These are phyloP conservation scores for Mucor racemosus DNA, from an alignment of 371 early-diverging fungal species.

Conservation along the genomic window DNA sequence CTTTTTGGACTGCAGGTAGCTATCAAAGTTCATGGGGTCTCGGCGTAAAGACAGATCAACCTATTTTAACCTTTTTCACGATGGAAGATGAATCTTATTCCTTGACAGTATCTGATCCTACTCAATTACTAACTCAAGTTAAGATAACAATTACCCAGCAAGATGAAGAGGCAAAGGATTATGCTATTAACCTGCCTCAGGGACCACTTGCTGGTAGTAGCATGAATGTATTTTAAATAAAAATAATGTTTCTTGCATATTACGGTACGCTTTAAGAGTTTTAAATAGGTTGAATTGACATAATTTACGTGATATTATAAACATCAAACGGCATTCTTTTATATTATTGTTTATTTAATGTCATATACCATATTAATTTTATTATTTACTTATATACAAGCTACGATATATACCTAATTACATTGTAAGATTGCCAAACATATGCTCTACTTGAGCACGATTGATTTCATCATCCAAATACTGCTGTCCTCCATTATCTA, in stretches of 20 bases:
- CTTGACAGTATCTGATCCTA: slow-evolving; percentile 34
- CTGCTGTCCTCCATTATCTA: slow-evolving; percentile 40
- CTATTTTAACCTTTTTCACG: slow-evolving; percentile 22
- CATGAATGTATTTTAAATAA: background rate
- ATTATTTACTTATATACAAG: background rate
- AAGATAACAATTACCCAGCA: slow-evolving; percentile 2
- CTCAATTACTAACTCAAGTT: slow-evolving; percentile 23
- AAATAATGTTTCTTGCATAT: background rate
- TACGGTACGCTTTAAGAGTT: no score
- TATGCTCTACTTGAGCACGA: slow-evolving; percentile 40
- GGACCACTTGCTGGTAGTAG: slow-evolving; percentile 20
- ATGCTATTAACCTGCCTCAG: slow-evolving; percentile 13
- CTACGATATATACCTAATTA: slow-evolving; percentile 6
- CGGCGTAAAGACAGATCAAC: slow-evolving; percentile 9
- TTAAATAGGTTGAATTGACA: no score
- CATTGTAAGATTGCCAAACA: slow-evolving; percentile 37
- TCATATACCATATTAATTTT: no score
- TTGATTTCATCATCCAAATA: slow-evolving; percentile 42
- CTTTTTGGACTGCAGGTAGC: slow-evolving; percentile 29
- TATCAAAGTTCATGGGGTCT: slow-evolving; percentile 10
- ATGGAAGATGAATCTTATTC: background rate
- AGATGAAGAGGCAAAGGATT: background rate
- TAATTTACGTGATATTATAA: background rate
- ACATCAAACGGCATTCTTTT: background rate
- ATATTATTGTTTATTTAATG: no score